A percentile compares a stretch with the other conserved stretches of the same genome.
Evolutionary conservation across 2,329 filamentous ascomycete species (phyloP).

Genomic region (Talaromyces sp.): DNA sequence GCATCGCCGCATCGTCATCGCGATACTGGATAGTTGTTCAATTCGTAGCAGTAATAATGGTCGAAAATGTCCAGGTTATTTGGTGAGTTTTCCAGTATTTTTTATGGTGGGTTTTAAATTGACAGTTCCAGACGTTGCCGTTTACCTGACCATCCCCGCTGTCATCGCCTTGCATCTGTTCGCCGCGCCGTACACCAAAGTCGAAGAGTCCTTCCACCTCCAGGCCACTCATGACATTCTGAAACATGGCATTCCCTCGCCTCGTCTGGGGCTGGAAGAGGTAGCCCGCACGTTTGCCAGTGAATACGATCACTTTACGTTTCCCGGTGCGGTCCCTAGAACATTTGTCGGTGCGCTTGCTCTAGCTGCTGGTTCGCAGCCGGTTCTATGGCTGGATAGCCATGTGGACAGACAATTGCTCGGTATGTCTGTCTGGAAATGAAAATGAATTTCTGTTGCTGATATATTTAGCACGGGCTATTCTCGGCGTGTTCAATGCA

Average conservation of each 20-base stretch:
- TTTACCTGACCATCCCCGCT: constrained; percentile 54
- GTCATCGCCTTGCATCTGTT: constrained; percentile 65
- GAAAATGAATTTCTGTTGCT: no score
- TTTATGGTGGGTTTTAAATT: background rate
- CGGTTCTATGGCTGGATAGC: constrained; percentile 55
- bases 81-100: constrained; percentile 3
- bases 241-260: constrained; percentile 65
- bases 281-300: constrained; percentile 36
- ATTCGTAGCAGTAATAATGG: background rate
- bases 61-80: constrained; percentile 10
- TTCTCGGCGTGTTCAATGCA: constrained; percentile 74
- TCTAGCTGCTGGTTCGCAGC: constrained; percentile 67
- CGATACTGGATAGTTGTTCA: background rate
- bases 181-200: constrained; percentile 84
- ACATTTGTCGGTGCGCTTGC: constrained; percentile 80
- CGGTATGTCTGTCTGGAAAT: constrained; percentile 36
- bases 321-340: constrained; percentile 85
- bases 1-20: background rate
- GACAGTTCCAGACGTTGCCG: constrained; percentile 12
- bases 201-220: constrained; percentile 97
- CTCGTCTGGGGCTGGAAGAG: constrained; percentile 2
- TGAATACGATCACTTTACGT: constrained; percentile 83
- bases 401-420: constrained; percentile 56
- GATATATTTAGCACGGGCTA: constrained; percentile 55
- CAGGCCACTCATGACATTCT: constrained; percentile 90